A percentile compares a stretch with the other conserved stretches of the same genome.
Evolutionary conservation across 2,329 filamentous ascomycete genomes (phyloP).

Genomic region (Ophiostoma populinum): DNA sequence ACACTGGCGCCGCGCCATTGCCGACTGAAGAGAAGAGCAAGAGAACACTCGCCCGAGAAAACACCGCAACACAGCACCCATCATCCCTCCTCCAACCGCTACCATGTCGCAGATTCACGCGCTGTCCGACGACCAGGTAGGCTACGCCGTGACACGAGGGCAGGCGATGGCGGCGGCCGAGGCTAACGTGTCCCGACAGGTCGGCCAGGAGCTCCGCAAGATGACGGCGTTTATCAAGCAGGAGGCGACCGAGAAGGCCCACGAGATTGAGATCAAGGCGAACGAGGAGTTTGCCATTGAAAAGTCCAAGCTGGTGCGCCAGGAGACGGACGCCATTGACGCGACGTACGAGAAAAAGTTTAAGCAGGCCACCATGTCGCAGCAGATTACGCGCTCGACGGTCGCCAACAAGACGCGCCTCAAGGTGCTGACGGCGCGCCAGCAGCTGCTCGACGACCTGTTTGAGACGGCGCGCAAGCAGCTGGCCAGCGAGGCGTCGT

Average conservation of each 20-base stretch:
- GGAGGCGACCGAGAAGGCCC: constrained; percentile 91
- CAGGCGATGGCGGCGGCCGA: too few species aligned
- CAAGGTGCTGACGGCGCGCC: constrained; percentile 68
- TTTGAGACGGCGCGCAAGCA: constrained; percentile 67
- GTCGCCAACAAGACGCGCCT: constrained; percentile 92
- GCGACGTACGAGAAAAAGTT: constrained; percentile 93
- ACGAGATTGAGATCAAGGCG: constrained; percentile 94
- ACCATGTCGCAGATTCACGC: constrained; percentile 82
- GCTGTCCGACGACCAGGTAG: constrained; percentile 96
- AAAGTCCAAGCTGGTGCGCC: constrained; percentile 94
- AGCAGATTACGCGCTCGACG: constrained; percentile 95
- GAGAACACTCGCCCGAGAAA: too few species aligned
- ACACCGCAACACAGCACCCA: constrained; percentile 9
- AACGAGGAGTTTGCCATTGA: constrained; percentile 98
- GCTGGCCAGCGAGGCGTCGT: constrained; percentile 43
- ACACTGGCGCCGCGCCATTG: too few species aligned
- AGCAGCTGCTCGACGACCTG: constrained; percentile 78
- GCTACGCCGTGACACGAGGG: neutral
- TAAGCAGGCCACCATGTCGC: constrained; percentile 95
- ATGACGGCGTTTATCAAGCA: constrained; percentile 99
- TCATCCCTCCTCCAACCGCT: constrained; percentile 9
- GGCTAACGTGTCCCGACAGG: constrained; percentile 35
- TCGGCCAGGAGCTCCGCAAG: constrained; percentile 96
- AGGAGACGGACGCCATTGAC: constrained; percentile 90
- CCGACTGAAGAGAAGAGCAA: too few species aligned